Base-by-base conservation (phyloP, 352 stramenopile genomes). In the Phytophthora ramorum region DNA sequence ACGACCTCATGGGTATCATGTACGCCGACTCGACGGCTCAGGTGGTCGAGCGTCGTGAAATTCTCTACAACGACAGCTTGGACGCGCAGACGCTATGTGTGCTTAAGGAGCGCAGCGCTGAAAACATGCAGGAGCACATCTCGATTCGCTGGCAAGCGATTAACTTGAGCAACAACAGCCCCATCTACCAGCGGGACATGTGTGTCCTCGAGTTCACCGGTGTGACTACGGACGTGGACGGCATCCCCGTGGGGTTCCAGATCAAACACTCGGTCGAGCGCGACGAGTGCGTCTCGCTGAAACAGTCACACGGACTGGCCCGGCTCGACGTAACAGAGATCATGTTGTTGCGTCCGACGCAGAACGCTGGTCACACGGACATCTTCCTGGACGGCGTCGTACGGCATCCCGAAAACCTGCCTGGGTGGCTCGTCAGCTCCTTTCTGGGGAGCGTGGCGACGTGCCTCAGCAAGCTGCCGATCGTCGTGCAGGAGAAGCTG, bases 131-230 rank as follows among this genome's bases (percentile, higher is more conserved):
- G 26, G 79, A 89, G 43, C 83, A 92, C 69, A 63, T 94, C 59
- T 76, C 76, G 22, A 76, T 94, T 19, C 85, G 85, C 2, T 94
- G 86, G 86, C 74, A 90, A 50, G 86, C 84, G 30, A 77, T 87
- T 50, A 81, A 86, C 49, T 55, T 92, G 48, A 75, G 72, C 54
- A 82, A 67, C 34, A 66, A 74, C 54, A 82, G 69, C 32, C 76
- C 80, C 22, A 67, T 78, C 40, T 70, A 84, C 60, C 66, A 79
- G 34, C 76, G 82, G 37, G 86, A 94, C 63, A 85, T 85, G 76
- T 91, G 82, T 67, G 73, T 82, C 38, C 69, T 94, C 43, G 86
- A 94, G 67, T 91, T 83, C 66, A 87, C 84, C 8, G 86, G 85
- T 13, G 73, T 88, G 45, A 82, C 83, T 4, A 57, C 79, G 1